phyloP scores from a whole-genome alignment of 768 basidiomycete genomes.

The Gelatoporia subvermispora region DNA sequence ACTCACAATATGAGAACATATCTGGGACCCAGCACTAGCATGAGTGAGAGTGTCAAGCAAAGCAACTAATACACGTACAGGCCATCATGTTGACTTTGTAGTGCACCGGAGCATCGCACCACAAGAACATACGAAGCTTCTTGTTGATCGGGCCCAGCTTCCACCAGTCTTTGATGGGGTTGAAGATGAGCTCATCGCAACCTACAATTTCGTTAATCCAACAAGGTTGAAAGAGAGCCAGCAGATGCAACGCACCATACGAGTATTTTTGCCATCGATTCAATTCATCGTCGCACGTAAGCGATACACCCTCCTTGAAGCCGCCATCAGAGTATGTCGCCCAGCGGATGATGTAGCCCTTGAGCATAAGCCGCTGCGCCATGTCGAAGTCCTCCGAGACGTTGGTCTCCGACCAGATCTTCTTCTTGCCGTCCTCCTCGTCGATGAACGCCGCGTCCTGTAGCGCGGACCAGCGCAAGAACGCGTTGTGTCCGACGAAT shows the following conservation, averaged over 20 bases:
- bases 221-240: background rate
- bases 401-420: slow-evolving; percentile 81
- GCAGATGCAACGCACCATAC: slow-evolving; percentile 45
- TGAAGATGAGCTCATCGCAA: slow-evolving; percentile 78
- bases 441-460: slow-evolving; percentile 83
- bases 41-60: too few species aligned
- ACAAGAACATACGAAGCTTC: slow-evolving; percentile 71
- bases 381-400: slow-evolving; percentile 85
- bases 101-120: slow-evolving; percentile 73
- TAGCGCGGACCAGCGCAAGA: slow-evolving; percentile 83
- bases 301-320: slow-evolving; percentile 88
- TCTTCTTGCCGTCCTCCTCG: slow-evolving; percentile 53
- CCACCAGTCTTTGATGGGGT: slow-evolving; percentile 78
- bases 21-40: slow-evolving; percentile 17
- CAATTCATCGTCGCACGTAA: slow-evolving; percentile 86
- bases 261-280: slow-evolving; percentile 92
- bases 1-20: slow-evolving; percentile 43
- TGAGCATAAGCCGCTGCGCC: slow-evolving; percentile 57
- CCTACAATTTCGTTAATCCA: slow-evolving; percentile 29
- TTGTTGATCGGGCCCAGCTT: slow-evolving; percentile 76
- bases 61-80: slow-evolving; percentile 31
- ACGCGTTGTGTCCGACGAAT: slow-evolving; percentile 86
- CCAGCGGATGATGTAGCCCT: slow-evolving; percentile 79
- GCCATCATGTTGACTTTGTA: slow-evolving; percentile 81
- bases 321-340: slow-evolving; percentile 80